Evolutionary conservation across 306 rosid species (phyloP).

Genomic region (Fagus sylvatica): DNA sequence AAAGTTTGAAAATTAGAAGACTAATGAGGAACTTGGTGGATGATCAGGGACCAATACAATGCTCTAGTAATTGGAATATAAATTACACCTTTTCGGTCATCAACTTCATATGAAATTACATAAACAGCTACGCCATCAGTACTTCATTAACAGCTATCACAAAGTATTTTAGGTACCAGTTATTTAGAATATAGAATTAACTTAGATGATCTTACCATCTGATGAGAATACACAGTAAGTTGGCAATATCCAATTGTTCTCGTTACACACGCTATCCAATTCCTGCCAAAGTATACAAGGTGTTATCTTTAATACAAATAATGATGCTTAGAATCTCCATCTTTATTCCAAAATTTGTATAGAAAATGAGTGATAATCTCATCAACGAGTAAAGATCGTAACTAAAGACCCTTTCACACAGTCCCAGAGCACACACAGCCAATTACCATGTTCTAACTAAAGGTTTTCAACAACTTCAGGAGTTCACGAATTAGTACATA

Average conservation of each 20-base stretch:
- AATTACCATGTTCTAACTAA: no score
- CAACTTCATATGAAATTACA: not conserved
- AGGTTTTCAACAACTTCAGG: no score
- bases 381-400: not conserved
- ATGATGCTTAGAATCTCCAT: not conserved
- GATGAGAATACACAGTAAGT: constrained; percentile 37
- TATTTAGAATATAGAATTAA: constrained; percentile 11
- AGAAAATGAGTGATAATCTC: not conserved
- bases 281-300: constrained; percentile 35
- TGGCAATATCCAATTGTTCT: constrained; percentile 55
- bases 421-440: not conserved
- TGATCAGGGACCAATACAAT: not conserved
- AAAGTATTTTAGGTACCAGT: not conserved
- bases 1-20: not conserved
- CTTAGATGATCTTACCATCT: constrained; percentile 43
- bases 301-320: not conserved
- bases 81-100: not conserved
- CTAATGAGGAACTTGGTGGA: not conserved
- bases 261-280: constrained; percentile 39
- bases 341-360: not conserved
- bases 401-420: not conserved
- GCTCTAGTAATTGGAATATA: not conserved
- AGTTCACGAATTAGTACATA: no score
- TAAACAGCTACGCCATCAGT: not conserved
- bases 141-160: constrained; percentile 1